These are phyloP conservation scores for Selaginella moellendorffii DNA, from an alignment of 75 land plant genomes.

Conservation along the genomic window DNA sequence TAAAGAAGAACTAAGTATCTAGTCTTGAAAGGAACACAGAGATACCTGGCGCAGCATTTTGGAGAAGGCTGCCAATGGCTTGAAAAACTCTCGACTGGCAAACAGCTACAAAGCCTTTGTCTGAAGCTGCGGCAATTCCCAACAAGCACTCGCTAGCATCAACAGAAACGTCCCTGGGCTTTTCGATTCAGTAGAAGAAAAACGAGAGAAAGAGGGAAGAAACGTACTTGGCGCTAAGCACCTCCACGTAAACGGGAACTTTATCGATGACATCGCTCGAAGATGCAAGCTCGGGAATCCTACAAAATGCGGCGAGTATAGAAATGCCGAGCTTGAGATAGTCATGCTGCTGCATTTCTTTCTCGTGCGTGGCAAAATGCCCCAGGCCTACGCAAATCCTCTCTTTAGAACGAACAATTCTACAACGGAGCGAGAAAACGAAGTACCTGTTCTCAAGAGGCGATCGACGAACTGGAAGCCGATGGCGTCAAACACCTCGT, in stretches of 20 bases:
- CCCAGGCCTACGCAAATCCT: neutral
- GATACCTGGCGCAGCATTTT: conserved; percentile 12
- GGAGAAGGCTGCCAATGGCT: conserved; percentile 10
- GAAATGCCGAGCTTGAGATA: conserved; percentile 64
- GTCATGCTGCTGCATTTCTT: conserved; percentile 26
- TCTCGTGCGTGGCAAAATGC: neutral
- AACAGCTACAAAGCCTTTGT: conserved; percentile 30
- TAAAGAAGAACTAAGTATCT: too few species aligned
- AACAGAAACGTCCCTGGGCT: conserved; percentile 20
- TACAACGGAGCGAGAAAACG: neutral
- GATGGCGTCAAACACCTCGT: conserved; percentile 54
- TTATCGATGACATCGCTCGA: conserved; percentile 41
- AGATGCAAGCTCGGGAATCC: conserved; percentile 72
- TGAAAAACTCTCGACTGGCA: conserved; percentile 6
- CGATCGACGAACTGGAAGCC: conserved; percentile 63
- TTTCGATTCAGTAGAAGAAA: conserved; percentile 26
- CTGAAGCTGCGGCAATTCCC: conserved; percentile 43
- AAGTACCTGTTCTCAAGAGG: conserved; percentile 67
- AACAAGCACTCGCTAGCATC: conserved; percentile 75
- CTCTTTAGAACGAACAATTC: neutral
- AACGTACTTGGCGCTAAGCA: conserved; percentile 36
- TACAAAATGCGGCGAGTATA: conserved; percentile 71
- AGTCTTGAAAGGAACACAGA: too few species aligned
- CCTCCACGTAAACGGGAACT: conserved; percentile 52
- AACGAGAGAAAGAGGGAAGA: conserved; percentile 3